Evolutionary conservation across 2,329 filamentous ascomycete species (phyloP).

Genomic region (Pseudogymnoascus verrucosus): DNA sequence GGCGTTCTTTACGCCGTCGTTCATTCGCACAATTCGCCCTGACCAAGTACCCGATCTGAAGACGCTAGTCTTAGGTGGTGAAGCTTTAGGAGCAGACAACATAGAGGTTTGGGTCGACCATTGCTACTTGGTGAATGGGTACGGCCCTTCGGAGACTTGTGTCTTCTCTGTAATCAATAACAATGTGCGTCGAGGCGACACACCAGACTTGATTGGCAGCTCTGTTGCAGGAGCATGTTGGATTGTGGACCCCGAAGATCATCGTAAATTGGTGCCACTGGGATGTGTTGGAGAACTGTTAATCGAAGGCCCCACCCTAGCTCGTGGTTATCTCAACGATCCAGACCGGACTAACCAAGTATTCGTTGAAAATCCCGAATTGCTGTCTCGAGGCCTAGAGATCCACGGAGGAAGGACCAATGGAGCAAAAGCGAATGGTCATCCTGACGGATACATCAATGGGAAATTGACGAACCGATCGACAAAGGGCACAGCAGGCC

Average conservation of each 20-base stretch:
- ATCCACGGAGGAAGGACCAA: not conserved
- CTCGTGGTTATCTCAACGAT: constrained; percentile 50
- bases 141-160: constrained; percentile 85
- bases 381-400: not conserved
- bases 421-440: not conserved
- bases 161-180: constrained; percentile 26
- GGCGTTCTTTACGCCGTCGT: constrained; percentile 29
- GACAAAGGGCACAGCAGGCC: too few species aligned
- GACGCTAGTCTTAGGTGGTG: constrained; percentile 76
- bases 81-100: constrained; percentile 63
- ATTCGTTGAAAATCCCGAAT: constrained; percentile 36
- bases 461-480: not conserved
- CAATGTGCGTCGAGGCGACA: constrained; percentile 11
- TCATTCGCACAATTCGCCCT: constrained; percentile 76
- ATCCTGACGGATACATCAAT: not conserved
- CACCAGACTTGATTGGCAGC: constrained; percentile 25
- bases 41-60: constrained; percentile 65
- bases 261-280: not conserved
- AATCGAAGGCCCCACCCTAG: constrained; percentile 43
- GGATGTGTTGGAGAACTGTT: constrained; percentile 1
- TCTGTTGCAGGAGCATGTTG: constrained; percentile 21
- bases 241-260: constrained; percentile 24
- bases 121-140: constrained; percentile 38
- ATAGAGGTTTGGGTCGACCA: constrained; percentile 30
- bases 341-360: constrained; percentile 45